Base-by-base conservation (phyloP, 805 yeast genomes). In the Torulaspora quercuum region DNA sequence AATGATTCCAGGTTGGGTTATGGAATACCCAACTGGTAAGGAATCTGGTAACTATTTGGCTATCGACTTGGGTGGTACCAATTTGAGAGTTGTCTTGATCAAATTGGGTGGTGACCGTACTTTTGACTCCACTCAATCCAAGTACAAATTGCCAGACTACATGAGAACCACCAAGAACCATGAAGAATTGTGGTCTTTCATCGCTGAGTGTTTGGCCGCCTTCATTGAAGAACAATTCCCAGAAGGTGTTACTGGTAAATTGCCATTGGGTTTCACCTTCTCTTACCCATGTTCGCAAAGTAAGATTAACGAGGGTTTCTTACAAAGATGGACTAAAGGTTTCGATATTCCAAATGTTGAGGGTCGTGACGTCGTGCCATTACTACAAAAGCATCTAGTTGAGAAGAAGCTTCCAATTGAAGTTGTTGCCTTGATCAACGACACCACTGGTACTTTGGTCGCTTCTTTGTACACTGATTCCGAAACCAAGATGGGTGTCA, bases 271-370 rank as follows among this genome's bases (percentile, higher is more conserved):
- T 32, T 90, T 90, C 76, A 90, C 97, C 24, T 90, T 90, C 70
- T 82, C 94, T 9, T 90, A 81, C 70, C 97, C 97, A 44, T 83
- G 85, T 26, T 69, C 82, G 26, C 98, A 90, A 67, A 62, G 69
- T 49, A 82, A 83, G 43, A 86, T 90, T 63, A 82, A 86, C 70
- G 71, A 75, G 50, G 98, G 97, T 63, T 59, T 82, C 38, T 75
- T 90, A 59, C 95, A 87, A 72, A 76, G 90, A 65, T 90, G 97
- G 97, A 90, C 97, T 46, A 90, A 90, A 70, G 98, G 97, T 48
- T 90, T 85, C 67, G 95, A 90, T 64, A 87, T 90, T 52, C 82
- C 76, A 42, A 86, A 82, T 42, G 96, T 90, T 39, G 97, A 90
- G 69, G 96, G 96, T 47, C 76, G 83, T 41, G 94, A 90, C 59